Percentiles rank a stretch among this genome's conserved stretches.
These are phyloP conservation scores for Pythium scleroteichum DNA, from an alignment of 352 stramenopile species.

Conservation along the genomic window DNA sequence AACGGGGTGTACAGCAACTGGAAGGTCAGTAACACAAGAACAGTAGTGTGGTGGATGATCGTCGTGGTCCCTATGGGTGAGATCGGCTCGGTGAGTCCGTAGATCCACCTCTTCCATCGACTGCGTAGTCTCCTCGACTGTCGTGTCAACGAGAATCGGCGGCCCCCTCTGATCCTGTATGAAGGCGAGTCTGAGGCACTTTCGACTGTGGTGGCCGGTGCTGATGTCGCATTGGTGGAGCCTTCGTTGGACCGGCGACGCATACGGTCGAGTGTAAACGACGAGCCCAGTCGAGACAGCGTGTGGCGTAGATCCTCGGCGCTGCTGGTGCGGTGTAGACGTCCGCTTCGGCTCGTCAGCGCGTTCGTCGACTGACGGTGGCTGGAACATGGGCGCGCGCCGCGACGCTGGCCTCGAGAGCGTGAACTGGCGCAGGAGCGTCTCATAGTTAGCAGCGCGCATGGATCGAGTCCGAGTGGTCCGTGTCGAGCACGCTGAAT, in stretches of 20 bases:
- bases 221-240: neutral
- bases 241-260: conserved; percentile 9
- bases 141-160: neutral
- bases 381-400: conserved; percentile 2
- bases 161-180: neutral
- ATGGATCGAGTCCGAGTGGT: conserved; percentile 13
- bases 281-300: conserved; percentile 9
- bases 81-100: neutral
- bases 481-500: conserved; percentile 17
- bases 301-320: conserved; percentile 9
- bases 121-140: neutral
- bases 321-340: conserved; percentile 3
- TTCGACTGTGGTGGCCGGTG: neutral
- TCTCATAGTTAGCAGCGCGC: conserved; percentile 22
- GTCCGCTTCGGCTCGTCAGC: neutral
- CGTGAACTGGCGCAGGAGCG: conserved; percentile 19
- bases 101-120: neutral
- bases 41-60: neutral
- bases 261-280: conserved; percentile 12
- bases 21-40: neutral
- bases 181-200: neutral
- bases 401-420: neutral
- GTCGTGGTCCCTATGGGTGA: neutral
- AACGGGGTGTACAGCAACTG: conserved; percentile 16
- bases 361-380: neutral